phyloP scores from a whole-genome alignment of 495 filamentous ascomycete species.

The Penicillium dipodomyicola region DNA sequence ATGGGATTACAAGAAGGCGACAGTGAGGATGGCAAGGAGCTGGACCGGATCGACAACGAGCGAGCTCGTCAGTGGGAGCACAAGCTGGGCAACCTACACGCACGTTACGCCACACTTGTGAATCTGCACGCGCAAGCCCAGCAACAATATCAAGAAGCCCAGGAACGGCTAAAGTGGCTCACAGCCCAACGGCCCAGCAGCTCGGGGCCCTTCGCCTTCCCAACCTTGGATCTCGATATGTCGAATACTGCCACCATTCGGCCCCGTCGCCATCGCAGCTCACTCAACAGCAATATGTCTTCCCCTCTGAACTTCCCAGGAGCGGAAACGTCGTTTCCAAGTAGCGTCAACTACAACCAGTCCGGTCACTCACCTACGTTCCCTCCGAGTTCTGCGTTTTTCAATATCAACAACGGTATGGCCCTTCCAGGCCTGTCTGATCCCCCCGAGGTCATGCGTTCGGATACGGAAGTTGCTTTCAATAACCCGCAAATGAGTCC shows the following conservation, averaged over 20 bases:
- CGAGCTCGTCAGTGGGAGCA: constrained; percentile 57
- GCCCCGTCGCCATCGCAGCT: constrained; percentile 49
- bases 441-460: constrained; percentile 38
- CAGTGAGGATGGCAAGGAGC: constrained; percentile 49
- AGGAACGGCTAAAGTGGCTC: constrained; percentile 52
- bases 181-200: constrained; percentile 43
- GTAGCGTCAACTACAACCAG: constrained; percentile 42
- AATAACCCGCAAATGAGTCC: constrained; percentile 75
- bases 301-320: constrained; percentile 45
- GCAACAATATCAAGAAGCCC: constrained; percentile 52
- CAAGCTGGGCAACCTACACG: constrained; percentile 47
- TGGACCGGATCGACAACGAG: constrained; percentile 53
- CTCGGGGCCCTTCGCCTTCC: constrained; percentile 44
- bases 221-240: constrained; percentile 44
- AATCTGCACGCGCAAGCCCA: constrained; percentile 49
- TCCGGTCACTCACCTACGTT: constrained; percentile 50
- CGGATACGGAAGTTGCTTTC: constrained; percentile 48
- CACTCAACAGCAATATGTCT: constrained; percentile 48
- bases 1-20: constrained; percentile 47
- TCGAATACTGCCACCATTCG: constrained; percentile 43
- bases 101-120: constrained; percentile 50
- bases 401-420: constrained; percentile 61
- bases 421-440: constrained; percentile 41
- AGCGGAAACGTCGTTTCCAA: constrained; percentile 37
- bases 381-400: constrained; percentile 48